phyloP scores from a whole-genome alignment of 495 filamentous ascomycete genomes.

The Hapsidospora chrysogenum region DNA sequence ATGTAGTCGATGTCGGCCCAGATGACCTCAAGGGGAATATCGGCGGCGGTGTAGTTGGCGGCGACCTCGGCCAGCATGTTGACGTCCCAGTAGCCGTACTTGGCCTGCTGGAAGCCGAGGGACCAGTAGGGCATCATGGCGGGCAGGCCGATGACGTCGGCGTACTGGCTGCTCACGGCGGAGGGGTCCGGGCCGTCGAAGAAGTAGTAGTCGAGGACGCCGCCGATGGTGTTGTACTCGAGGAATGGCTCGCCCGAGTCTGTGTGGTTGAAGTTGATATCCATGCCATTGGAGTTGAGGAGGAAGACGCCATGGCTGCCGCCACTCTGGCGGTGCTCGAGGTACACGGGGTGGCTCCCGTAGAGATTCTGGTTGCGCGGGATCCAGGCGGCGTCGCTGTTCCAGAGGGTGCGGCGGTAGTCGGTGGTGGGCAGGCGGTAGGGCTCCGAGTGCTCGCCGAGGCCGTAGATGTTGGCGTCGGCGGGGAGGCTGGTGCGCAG shows the following conservation, averaged over 20 bases:
- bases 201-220: constrained; percentile 74
- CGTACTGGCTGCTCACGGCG: constrained; percentile 58
- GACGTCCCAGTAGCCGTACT: constrained; percentile 63
- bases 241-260: constrained; percentile 48
- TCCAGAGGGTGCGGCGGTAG: constrained; percentile 70
- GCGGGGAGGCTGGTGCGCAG: constrained; percentile 49
- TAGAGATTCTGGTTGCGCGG: constrained; percentile 50
- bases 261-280: constrained; percentile 60
- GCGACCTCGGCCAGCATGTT: constrained; percentile 66
- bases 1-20: constrained; percentile 85
- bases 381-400: constrained; percentile 46
- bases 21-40: constrained; percentile 72
- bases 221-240: constrained; percentile 71
- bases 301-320: constrained; percentile 77
- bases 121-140: constrained; percentile 79
- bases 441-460: constrained; percentile 62
- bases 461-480: constrained; percentile 51
- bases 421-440: constrained; percentile 53
- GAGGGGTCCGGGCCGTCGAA: constrained; percentile 54
- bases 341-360: constrained; percentile 69
- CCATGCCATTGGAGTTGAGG: constrained; percentile 73
- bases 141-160: constrained; percentile 47
- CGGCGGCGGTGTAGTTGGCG: constrained; percentile 56
- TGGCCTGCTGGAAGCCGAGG: constrained; percentile 70
- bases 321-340: constrained; percentile 53